Base-by-base conservation (phyloP, 23 red algal genomes). In the Gracilaria caudata region DNA sequence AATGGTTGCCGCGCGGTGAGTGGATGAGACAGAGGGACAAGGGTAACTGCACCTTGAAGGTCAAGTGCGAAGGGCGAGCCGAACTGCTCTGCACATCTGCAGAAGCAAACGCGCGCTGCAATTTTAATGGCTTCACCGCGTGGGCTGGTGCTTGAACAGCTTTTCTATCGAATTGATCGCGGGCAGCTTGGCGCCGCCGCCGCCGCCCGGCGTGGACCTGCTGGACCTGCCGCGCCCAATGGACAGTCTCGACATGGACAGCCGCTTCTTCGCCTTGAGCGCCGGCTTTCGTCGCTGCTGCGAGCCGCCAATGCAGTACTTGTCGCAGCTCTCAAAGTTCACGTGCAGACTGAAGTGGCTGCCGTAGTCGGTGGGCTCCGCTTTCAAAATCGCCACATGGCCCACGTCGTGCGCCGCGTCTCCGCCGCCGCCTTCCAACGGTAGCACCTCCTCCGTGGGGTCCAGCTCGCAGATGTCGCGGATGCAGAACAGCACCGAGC, bases 381-480 rank as follows among this genome's bases (percentile, higher is more conserved):
- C 87, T 29, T 81, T 43, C 10, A 91, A 4, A 29, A 91, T 81
- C 2, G 63, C 21, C 4, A 91, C 46, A 75, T 68, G 60, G 11
- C 87, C 87, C n/a, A 80, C 9, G 13, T 91, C 78, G 14, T 91
- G n/a, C n/a, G n/a, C 76, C 23, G 25, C 20, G 10, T 51, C 87
- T n/a, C 23, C 63, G 7, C 38, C 66, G 9, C 10, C 43, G 17
- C 56, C 38, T 60, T 91, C 77, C 2, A 91, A 33, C 10, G 36
- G 45, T 35, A 91, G 21, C 4, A 91, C 87, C 25, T 91, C 87
- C 20, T 56, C 40, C 47, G 87, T 91, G 2, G 87, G 87, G 26
- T 91, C 87, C 21, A 91, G 34, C 32, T 91, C 87, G 30, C 87
- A 91, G 9, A 91, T 58, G 28, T 82, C 76, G 10, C 87, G 58